Base-by-base conservation (phyloP, 169 alveolate species). In the Cryptosporidium meleagridis region DNA sequence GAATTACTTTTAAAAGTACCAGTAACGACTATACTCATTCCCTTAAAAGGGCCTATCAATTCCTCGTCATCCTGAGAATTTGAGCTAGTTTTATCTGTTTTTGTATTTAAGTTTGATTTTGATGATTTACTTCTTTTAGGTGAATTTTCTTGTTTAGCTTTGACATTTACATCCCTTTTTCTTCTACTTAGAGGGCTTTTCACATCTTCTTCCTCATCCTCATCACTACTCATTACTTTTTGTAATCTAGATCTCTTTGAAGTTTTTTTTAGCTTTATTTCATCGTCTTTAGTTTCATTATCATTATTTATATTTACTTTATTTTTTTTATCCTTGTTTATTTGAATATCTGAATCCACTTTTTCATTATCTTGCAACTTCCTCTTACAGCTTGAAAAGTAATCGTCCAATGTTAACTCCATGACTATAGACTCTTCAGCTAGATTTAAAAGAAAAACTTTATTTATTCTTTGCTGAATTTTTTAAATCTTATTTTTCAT, bases 351-450 rank as follows among this genome's bases (percentile, higher is more conserved):
- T 72, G 48, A 37, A 37, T 31, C 84, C 44, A 7, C 67, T 70
- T 12, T n/a, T 44, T 12, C 8, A 21, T 70, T 44, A 29, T 44
- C 67, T 23, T 70, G 37, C n/a, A 29, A 10, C 39, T 18, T 48
- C 29, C 41, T 62, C 39, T 48, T 80, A 23, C 65, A 67, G 58
- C 55, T 80, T 21, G 89, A 61, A 80, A 80, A 80, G 51, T 62
- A 80, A 62, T 80, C 89, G 23, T 80, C 89, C 41, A 80, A 29
- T 16, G 89, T 80, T 29, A 80, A 21, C 35, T 80, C 89, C 73
- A 73, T 73, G 5, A 51, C 68, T 45, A 26, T 69, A 44, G 2
- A 8, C 55, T 39, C 52, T 23, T 23, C 67, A 55, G 37, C 67
- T 55, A 55, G 23, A 55, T 55, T 55, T 23, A 55, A 55, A 55